These are phyloP conservation scores for Hyaloscypha hepaticicola DNA, from an alignment of 495 filamentous ascomycete species.

Conservation along the genomic window DNA sequence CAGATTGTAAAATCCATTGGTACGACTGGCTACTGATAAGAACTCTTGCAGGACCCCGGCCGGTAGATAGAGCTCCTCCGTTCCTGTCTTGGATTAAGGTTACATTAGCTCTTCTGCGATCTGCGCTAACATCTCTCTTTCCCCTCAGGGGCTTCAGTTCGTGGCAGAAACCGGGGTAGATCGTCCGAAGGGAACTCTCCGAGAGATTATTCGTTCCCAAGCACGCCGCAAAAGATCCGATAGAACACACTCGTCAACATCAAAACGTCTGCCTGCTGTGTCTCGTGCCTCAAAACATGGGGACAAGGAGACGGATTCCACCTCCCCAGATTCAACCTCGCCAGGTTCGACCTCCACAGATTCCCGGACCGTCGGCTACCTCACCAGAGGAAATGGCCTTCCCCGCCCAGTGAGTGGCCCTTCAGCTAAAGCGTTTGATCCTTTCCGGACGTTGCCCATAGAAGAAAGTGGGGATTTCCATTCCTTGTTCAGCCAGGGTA, in stretches of 20 bases:
- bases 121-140: not conserved
- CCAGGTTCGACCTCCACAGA: no score
- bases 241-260: not conserved
- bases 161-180: not conserved
- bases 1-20: no score
- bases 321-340: no score
- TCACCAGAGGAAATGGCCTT: no score
- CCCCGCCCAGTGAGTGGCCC: no score
- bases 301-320: no score
- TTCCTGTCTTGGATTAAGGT: not conserved
- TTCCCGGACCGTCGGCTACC: no score
- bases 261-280: not conserved
- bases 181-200: not conserved
- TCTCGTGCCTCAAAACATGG: not conserved
- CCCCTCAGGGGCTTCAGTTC: not conserved
- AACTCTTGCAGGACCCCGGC: not conserved
- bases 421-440: no score
- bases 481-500: no score
- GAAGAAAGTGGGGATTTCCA: no score
- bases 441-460: no score
- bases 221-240: not conserved
- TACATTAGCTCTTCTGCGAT: not conserved
- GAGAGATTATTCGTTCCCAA: not conserved
- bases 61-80: not conserved
- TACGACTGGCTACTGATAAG: no score